Base-by-base conservation (phyloP, 1,139 yeast genomes). In the Geotrichum klebahnii region DNA sequence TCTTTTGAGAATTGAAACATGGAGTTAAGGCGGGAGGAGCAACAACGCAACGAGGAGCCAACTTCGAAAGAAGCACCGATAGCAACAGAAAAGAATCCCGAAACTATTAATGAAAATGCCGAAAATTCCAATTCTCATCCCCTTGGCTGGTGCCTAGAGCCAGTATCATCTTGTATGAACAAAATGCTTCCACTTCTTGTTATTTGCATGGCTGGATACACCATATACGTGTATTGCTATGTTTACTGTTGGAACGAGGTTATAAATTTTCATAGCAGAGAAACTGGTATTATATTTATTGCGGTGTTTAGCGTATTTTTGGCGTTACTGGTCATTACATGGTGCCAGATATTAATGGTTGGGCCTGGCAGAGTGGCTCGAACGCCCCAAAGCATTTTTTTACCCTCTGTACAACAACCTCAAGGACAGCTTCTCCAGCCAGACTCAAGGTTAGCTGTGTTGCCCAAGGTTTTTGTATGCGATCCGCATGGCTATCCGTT, bases 401-500 rank as follows among this genome's bases (percentile, higher is more conserved):
- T 9, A 29, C 31, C 34, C 22, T 23, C n/a, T 35, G 44, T 26
- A 24, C 14, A 6, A 19, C 36, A 4, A 28, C 20, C 29, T 38
- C 14, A 12, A 26, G 17, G 3, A 26, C 34, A 28, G n/a, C 16
- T 14, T 14, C 39, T 6, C 9, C 22, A 35, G 41, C n/a, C 17
- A 14, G n/a, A 19, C 22, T 50, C 33, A 26, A 36, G 26, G 14
- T 36, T 5, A 10, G 14, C 12, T 12, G 43, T 47, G 22, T 39
- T 53, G 17, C 65, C 66, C 2, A 57, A 54, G 2, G 60, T 60
- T 1, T 71, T 66, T 51, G 46, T 62, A 46, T 68, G 74, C 41
- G 74, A 67, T 37, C 61, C 66, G n/a, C 64, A 66, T 58, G 80
- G 77, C 50, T 73, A 71, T 36, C 76, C 76, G 53, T 69, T 84